Percentiles rank a stretch among this genome's conserved stretches.
Conservation (phyloP, 1,284 basidiomycete genomes). For the Vanrija sp. region DNA sequence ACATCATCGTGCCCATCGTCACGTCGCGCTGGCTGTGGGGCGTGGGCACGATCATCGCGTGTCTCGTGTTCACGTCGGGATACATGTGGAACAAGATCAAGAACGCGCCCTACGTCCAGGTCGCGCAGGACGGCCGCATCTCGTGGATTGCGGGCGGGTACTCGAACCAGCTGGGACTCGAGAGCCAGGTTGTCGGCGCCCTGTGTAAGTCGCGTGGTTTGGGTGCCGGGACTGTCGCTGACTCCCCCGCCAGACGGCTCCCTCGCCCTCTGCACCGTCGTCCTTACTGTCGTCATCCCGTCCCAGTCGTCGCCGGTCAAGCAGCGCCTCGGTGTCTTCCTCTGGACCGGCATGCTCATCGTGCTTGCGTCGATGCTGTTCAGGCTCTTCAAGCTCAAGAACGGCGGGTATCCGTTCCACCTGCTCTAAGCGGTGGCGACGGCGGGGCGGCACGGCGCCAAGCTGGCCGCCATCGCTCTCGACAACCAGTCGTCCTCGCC, state of each 20-base stretch:
- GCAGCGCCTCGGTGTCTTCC: slow-evolving; percentile 80
- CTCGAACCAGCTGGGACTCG: slow-evolving; percentile 86
- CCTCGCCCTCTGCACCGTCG: slow-evolving; percentile 73
- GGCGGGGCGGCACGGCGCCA: no score
- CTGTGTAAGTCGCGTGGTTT: slow-evolving; percentile 70
- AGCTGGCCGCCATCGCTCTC: no score
- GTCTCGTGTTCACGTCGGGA: slow-evolving; percentile 80
- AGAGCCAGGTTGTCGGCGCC: slow-evolving; percentile 79
- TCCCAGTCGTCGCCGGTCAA: slow-evolving; percentile 67
- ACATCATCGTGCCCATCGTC: slow-evolving; percentile 60
- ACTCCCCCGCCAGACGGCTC: slow-evolving; percentile 67
- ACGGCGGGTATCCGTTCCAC: slow-evolving; percentile 54
- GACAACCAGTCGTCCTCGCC: no score
- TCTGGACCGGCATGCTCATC: slow-evolving; percentile 80
- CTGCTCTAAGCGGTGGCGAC: slow-evolving; percentile 8
- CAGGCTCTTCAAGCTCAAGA: slow-evolving; percentile 88
- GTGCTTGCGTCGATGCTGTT: slow-evolving; percentile 84
- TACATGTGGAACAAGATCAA: slow-evolving; percentile 98
- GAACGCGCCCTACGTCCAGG: slow-evolving; percentile 65
- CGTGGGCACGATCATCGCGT: slow-evolving; percentile 59
- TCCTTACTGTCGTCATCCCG: slow-evolving; percentile 77
- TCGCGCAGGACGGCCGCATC: slow-evolving; percentile 52
- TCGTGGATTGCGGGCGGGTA: slow-evolving; percentile 84
- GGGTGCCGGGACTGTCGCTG: background rate
- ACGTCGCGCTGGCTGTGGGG: slow-evolving; percentile 65